These are phyloP conservation scores for Uncinocarpus reesii DNA, from an alignment of 2,329 filamentous ascomycete genomes.

Conservation along the genomic window DNA sequence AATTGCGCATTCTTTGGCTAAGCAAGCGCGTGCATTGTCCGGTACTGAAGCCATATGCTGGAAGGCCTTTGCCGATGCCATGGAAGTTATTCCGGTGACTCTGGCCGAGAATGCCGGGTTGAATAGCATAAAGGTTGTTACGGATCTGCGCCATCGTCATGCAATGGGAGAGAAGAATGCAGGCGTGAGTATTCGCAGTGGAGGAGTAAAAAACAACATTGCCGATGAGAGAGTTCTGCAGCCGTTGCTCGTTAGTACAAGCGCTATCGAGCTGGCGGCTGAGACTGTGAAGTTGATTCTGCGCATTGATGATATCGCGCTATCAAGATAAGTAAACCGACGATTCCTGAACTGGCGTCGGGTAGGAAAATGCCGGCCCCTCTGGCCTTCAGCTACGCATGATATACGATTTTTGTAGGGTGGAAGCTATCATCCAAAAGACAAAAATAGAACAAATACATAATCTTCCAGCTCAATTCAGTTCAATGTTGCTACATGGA, in stretches of 20 bases:
- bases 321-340: slow-evolving; percentile 38
- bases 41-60: slow-evolving; percentile 97
- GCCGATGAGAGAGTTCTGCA: slow-evolving; percentile 94
- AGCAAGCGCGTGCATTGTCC: slow-evolving; percentile 68
- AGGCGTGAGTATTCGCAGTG: slow-evolving; percentile 95
- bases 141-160: slow-evolving; percentile 85
- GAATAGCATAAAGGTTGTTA: slow-evolving; percentile 98
- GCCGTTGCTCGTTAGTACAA: slow-evolving; percentile 90
- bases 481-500: too few relatives aligned
- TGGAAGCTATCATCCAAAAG: background rate
- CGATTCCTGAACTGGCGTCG: too few relatives aligned
- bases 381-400: background rate
- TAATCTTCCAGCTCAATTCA: too few relatives aligned
- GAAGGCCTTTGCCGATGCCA: slow-evolving; percentile 96
- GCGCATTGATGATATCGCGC: slow-evolving; percentile 57
- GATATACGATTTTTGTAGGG: background rate
- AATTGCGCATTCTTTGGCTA: slow-evolving; percentile 75
- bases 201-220: slow-evolving; percentile 94
- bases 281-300: slow-evolving; percentile 97
- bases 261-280: slow-evolving; percentile 89
- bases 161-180: slow-evolving; percentile 92
- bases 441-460: slow-evolving; percentile 9
- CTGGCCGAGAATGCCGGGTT: slow-evolving; percentile 94
- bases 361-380: background rate
- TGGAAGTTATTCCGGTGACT: slow-evolving; percentile 94